Evolutionary conservation across 805 yeast genomes (phyloP), one percentile per base, ranked within the genome.

Genomic region (Cyberlindnera nakhonratchasimensis): DNA sequence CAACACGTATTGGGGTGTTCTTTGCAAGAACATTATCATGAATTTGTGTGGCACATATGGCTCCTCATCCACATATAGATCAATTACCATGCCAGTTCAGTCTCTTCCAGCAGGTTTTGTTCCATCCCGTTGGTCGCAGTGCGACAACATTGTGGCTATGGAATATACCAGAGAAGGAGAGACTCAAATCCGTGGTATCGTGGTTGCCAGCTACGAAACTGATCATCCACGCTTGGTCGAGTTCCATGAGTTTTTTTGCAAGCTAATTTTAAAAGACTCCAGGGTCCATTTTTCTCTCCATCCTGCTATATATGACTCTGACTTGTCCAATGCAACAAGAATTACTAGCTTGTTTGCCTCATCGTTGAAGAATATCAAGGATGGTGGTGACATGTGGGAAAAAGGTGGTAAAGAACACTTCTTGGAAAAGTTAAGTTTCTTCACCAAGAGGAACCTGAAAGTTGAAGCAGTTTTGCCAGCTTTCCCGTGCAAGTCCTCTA

Each of bases 401-500:
- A 47, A 52, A 7, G 67, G 66, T 8, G 81, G 82, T 2, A 61
- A 67, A 34, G 66, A 55, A 0, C 61, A 63, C 32, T 79, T 78
- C 48, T 55, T 66, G 9, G 58, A 63, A 21, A 66, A 64, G 40
- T 69, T 71, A 5, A 62, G 64, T 22, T 75, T 70, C 53, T 79
- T 74, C 53, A 75, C 79, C 19, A 65, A 71, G 30, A 66, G 78
- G 54, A 62, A 65, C 47, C 41, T 69, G 23, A 69, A 67, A 29
- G 67, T 79, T 46, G 79, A 77, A 56, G 75, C 79, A 12, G 79
- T 77, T 8, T 61, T 79, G 38, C 84, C 84, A 6, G 84, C 84
- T 0, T 79, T 79, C 47, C 84, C 84, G 9, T 78, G 83, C 52
- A 79, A 78, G 54, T 74, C 82, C 0, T 76, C 82, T n/a, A 79